phyloP scores from a whole-genome alignment of 805 yeast genomes.

The Kodamaea sagamina region DNA sequence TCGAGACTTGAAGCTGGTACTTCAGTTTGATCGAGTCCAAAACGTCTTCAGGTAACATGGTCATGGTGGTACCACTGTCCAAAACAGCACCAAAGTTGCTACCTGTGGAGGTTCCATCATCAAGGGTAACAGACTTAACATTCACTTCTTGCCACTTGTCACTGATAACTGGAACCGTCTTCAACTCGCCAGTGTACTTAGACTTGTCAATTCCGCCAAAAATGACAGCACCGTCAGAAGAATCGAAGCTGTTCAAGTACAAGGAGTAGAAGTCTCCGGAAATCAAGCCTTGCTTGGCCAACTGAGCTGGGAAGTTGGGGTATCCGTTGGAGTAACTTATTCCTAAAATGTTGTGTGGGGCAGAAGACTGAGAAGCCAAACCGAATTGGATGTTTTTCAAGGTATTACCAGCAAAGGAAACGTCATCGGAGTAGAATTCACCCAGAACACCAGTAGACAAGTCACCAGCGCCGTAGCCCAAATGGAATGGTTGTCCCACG shows the following conservation, averaged over 20 bases:
- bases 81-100: slow-evolving; percentile 41
- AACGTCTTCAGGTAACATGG: slow-evolving; percentile 17
- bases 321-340: slow-evolving; percentile 34
- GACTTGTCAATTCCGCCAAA: slow-evolving; percentile 74
- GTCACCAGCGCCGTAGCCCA: slow-evolving; percentile 7
- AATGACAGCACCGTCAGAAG: slow-evolving; percentile 52
- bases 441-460: slow-evolving; percentile 9
- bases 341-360: slow-evolving; percentile 4
- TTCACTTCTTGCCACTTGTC: not conserved
- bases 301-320: slow-evolving; percentile 63
- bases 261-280: slow-evolving; percentile 60
- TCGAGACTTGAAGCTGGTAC: not conserved
- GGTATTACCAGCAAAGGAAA: slow-evolving; percentile 9
- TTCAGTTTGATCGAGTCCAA: not conserved
- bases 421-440: slow-evolving; percentile 12
- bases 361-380: slow-evolving; percentile 3
- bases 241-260: slow-evolving; percentile 49
- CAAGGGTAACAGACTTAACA: slow-evolving; percentile 3
- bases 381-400: slow-evolving; percentile 14
- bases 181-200: slow-evolving; percentile 55
- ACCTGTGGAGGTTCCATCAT: not conserved
- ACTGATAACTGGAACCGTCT: slow-evolving; percentile 24
- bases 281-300: slow-evolving; percentile 61
- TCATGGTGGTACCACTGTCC: slow-evolving; percentile 61
- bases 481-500: slow-evolving; percentile 1